A percentile compares a stretch with the other conserved stretches of the same genome.
Conservation (phyloP, 805 yeast genomes). For the Starmerella ratchasimensis region DNA sequence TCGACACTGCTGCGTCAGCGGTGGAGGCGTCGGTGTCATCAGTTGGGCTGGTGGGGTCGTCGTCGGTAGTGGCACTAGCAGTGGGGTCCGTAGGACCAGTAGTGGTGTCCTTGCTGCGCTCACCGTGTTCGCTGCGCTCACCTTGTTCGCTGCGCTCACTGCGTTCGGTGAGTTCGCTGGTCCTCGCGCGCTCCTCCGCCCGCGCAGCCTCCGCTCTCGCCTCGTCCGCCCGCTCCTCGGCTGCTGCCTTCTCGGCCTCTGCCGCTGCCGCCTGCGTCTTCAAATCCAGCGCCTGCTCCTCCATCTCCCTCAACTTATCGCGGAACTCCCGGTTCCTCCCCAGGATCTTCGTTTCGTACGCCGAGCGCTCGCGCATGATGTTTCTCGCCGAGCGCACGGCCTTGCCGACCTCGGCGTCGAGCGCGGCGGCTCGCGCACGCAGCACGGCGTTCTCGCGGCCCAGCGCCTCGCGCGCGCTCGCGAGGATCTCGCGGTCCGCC, state of each 20-base stretch:
- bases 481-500: conserved; percentile 21
- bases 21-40: no score
- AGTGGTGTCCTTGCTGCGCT: not conserved
- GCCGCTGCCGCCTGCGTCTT: conserved; percentile 22
- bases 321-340: conserved; percentile 25
- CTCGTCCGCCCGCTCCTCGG: conserved; percentile 19
- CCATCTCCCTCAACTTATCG: conserved; percentile 18
- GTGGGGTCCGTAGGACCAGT: no score
- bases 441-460: conserved; percentile 23
- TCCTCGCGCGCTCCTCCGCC: not conserved
- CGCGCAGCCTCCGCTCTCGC: not conserved
- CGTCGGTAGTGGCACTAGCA: not conserved
- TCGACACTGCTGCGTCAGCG: no score
- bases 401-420: conserved; percentile 23
- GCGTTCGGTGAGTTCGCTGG: not conserved
- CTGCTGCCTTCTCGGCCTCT: conserved; percentile 23
- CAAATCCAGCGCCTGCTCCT: conserved; percentile 18
- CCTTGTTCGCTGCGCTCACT: no score
- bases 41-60: not conserved
- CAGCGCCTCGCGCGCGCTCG: conserved; percentile 24
- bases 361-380: conserved; percentile 26
- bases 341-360: conserved; percentile 27
- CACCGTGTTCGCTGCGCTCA: conserved; percentile 16
- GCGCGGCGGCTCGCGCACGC: conserved; percentile 18
- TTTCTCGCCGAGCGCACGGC: conserved; percentile 25